Conservation (phyloP, 2,329 filamentous ascomycete species). For the Colletotrichum ledebouriae region DNA sequence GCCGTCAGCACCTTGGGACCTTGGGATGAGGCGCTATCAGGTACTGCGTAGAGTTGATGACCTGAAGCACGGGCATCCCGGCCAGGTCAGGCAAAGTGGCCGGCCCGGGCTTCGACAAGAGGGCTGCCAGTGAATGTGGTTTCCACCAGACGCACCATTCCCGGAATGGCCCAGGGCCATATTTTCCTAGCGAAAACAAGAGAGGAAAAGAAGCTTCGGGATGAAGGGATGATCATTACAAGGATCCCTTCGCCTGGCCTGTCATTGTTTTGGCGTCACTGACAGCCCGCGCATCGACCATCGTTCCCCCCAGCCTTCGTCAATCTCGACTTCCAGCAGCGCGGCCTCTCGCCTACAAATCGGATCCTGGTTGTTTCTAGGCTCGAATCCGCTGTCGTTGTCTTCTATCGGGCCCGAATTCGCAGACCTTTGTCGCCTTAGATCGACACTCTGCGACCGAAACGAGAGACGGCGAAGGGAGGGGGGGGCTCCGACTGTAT, state of each 20-base stretch:
- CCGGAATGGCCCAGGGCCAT: neutral
- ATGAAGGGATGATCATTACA: constrained; percentile 25
- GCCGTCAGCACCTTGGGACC: constrained; percentile 21
- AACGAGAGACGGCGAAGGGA: neutral
- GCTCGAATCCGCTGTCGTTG: neutral
- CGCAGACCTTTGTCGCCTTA: neutral
- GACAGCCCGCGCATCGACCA: constrained; percentile 11
- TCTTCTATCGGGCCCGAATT: neutral
- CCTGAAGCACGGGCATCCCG: constrained; percentile 22
- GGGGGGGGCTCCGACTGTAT: neutral
- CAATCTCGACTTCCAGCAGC: constrained; percentile 10
- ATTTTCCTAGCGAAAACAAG: constrained; percentile 6
- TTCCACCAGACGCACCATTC: neutral
- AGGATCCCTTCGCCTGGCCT: constrained; percentile 23
- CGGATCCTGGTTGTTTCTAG: constrained; percentile 23
- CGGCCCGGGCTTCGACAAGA: too few species aligned
- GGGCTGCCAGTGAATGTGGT: too few species aligned
- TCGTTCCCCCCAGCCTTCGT: neutral
- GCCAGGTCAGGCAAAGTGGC: too few species aligned
- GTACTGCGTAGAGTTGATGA: neutral
- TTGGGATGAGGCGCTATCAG: constrained; percentile 15
- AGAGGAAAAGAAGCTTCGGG: constrained; percentile 18
- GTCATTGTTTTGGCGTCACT: constrained; percentile 17
- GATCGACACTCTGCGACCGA: neutral
- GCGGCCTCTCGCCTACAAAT: constrained; percentile 16